phyloP scores from a whole-genome alignment of 768 basidiomycete species.

The Daedalea quercina region DNA sequence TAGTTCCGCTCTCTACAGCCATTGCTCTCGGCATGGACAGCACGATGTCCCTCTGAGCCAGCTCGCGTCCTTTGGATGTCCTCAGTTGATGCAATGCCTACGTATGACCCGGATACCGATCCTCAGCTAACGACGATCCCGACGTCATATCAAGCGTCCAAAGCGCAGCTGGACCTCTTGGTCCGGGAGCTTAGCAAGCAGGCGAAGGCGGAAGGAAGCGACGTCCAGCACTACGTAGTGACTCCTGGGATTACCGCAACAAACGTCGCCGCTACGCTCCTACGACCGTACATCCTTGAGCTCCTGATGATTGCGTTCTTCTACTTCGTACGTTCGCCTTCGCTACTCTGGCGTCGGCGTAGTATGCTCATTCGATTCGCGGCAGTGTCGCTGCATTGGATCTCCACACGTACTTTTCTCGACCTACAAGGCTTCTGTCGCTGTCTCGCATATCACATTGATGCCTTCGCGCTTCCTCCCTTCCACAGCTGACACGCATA shows the following conservation, averaged over 20 bases:
- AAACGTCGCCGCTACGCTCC: slow-evolving; percentile 45
- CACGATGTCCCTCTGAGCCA: slow-evolving; percentile 26
- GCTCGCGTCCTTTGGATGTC: slow-evolving; percentile 77
- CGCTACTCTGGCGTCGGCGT: slow-evolving; percentile 5
- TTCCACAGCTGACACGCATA: background rate
- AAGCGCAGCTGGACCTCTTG: slow-evolving; percentile 75
- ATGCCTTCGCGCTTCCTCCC: slow-evolving; percentile 47
- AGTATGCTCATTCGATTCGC: background rate
- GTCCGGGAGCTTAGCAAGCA: slow-evolving; percentile 34
- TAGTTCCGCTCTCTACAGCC: slow-evolving; percentile 63
- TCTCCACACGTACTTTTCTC: slow-evolving; percentile 61
- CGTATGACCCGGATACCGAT: slow-evolving; percentile 54
- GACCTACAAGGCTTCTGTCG: slow-evolving; percentile 58
- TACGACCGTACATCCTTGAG: slow-evolving; percentile 36
- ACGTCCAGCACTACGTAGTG: slow-evolving; percentile 48
- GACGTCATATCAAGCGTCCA: slow-evolving; percentile 63
- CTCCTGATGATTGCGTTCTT: slow-evolving; percentile 46
- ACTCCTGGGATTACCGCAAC: slow-evolving; percentile 70
- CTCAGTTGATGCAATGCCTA: slow-evolving; percentile 54
- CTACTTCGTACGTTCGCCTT: slow-evolving; percentile 50
- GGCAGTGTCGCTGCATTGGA: slow-evolving; percentile 61
- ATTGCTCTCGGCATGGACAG: slow-evolving; percentile 37
- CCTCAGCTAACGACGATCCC: slow-evolving; percentile 61
- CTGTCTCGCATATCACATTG: slow-evolving; percentile 62
- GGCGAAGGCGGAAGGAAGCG: slow-evolving; percentile 7